Conservation (phyloP, 2,329 filamentous ascomycete species). For the Coniochaeta sp. region DNA sequence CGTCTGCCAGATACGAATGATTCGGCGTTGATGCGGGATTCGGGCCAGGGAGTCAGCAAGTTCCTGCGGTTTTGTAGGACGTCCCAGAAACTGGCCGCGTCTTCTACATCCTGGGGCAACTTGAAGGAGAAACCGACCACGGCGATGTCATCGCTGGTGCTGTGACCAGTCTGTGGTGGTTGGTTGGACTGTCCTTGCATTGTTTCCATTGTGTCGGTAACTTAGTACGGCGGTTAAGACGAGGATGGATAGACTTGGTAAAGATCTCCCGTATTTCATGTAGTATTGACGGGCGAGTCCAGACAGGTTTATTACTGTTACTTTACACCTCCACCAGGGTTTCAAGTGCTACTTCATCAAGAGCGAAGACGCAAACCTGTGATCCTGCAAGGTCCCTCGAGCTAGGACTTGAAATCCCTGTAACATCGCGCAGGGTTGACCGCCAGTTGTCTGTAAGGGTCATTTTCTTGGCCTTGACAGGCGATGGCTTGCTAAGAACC, state of each 20-base stretch:
- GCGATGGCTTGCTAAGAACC: neutral
- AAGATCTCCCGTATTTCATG: neutral
- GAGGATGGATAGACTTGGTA: neutral
- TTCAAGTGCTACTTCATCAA: neutral
- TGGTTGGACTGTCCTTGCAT: neutral
- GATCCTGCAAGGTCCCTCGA: neutral
- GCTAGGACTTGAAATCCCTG: neutral
- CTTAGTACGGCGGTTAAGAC: neutral
- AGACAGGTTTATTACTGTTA: neutral
- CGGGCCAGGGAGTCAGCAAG: slow-evolving; percentile 23
- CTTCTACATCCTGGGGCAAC: slow-evolving; percentile 26
- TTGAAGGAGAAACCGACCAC: slow-evolving; percentile 29
- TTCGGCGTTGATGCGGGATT: slow-evolving; percentile 19
- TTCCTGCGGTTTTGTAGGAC: slow-evolving; percentile 21
- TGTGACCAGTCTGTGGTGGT: no score
- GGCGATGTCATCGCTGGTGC: slow-evolving; percentile 17
- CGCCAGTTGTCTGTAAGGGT: neutral
- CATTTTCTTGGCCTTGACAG: neutral
- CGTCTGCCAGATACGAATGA: slow-evolving; percentile 8
- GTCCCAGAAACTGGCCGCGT: slow-evolving; percentile 23
- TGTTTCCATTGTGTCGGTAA: neutral
- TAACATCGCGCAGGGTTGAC: neutral
- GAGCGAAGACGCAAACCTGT: neutral
- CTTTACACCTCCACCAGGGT: neutral
- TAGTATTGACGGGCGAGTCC: neutral